Percentiles rank a stretch among this genome's conserved stretches.
phyloP scores from a whole-genome alignment of 371 early-diverging fungal species.

The Smittium culicis region DNA sequence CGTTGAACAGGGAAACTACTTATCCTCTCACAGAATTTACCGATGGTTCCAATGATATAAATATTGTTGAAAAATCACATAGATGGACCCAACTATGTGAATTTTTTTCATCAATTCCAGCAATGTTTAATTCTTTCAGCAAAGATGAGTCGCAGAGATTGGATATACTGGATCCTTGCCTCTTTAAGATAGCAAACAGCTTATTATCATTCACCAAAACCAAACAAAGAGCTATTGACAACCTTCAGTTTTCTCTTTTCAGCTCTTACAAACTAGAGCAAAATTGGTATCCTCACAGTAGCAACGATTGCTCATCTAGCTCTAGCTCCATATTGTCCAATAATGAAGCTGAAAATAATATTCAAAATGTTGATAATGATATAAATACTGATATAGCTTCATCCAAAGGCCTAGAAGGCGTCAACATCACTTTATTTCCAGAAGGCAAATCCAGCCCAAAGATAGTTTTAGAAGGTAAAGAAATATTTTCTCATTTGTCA shows the following conservation, averaged over 20 bases:
- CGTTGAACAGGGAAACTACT: too few species aligned
- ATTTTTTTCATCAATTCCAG: neutral
- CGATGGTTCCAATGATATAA: too few species aligned
- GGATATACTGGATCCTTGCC: slow-evolving; percentile 6
- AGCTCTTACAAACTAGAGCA: slow-evolving; percentile 12
- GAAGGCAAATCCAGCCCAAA: neutral
- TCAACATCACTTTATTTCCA: too few species aligned
- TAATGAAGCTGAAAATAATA: too few species aligned
- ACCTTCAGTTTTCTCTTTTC: slow-evolving; percentile 23
- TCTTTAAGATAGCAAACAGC: neutral
- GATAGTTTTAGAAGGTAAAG: neutral
- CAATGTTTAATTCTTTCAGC: neutral
- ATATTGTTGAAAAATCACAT: too few species aligned
- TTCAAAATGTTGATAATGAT: too few species aligned
- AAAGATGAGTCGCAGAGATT: slow-evolving; percentile 8
- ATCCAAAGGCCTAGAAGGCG: too few species aligned
- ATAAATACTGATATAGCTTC: too few species aligned
- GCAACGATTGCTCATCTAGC: too few species aligned
- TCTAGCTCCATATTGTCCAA: too few species aligned
- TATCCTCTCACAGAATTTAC: too few species aligned
- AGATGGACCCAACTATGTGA: slow-evolving; percentile 9
- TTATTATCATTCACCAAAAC: slow-evolving; percentile 12
- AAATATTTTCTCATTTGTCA: neutral
- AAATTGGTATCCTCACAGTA: slow-evolving; percentile 4
- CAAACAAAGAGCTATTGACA: slow-evolving; percentile 20